phyloP scores from a whole-genome alignment of 495 filamentous ascomycete genomes.

The Penicillium argentinense region DNA sequence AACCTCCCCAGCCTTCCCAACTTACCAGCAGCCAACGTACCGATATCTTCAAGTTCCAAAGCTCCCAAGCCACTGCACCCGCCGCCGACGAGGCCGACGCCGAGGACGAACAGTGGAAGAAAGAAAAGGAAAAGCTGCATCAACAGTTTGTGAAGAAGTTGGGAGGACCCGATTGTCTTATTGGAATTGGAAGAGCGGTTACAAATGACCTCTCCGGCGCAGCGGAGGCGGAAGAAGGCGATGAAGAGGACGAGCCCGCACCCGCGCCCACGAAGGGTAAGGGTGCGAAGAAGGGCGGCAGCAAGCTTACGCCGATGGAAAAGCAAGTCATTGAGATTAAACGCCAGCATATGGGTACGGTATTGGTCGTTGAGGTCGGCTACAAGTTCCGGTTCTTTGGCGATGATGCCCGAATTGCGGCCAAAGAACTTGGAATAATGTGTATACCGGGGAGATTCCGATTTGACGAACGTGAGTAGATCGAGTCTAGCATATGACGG shows the following conservation, averaged over 20 bases:
- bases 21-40: slow-evolving; percentile 35
- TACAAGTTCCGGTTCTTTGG: slow-evolving; percentile 99
- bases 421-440: slow-evolving; percentile 90
- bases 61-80: slow-evolving; percentile 28
- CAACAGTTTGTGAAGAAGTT: slow-evolving; percentile 87
- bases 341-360: slow-evolving; percentile 81
- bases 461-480: slow-evolving; percentile 83
- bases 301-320: slow-evolving; percentile 93
- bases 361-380: slow-evolving; percentile 90
- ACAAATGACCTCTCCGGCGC: slow-evolving; percentile 54
- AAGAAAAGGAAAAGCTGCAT: slow-evolving; percentile 70
- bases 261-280: slow-evolving; percentile 55
- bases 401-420: slow-evolving; percentile 89
- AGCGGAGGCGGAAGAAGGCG: slow-evolving; percentile 38
- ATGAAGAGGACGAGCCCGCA: slow-evolving; percentile 56
- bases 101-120: slow-evolving; percentile 43
- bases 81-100: slow-evolving; percentile 31
- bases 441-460: slow-evolving; percentile 95
- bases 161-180: slow-evolving; percentile 77
- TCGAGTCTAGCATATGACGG: too few relatives aligned
- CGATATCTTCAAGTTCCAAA: slow-evolving; percentile 42
- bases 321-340: slow-evolving; percentile 93
- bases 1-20: slow-evolving; percentile 11
- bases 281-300: slow-evolving; percentile 60
- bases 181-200: slow-evolving; percentile 61